Conservation (phyloP, 768 basidiomycete species). For the Tricholoma sp. region DNA sequence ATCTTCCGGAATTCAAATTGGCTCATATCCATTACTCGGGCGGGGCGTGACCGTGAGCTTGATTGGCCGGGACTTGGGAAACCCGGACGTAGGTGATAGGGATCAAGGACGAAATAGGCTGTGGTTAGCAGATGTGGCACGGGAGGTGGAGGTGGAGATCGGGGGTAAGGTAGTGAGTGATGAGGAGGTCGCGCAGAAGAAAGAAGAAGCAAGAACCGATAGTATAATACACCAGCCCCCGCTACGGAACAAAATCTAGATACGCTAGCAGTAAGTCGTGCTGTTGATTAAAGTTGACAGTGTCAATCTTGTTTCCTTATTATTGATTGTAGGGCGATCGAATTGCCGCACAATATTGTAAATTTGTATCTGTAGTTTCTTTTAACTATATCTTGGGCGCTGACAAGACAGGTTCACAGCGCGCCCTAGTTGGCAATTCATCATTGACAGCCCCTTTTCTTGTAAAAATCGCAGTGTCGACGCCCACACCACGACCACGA, state of each 20-base stretch:
- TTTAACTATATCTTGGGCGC: too few species aligned
- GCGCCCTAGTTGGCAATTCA: too few species aligned
- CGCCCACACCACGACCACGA: too few species aligned
- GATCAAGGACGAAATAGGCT: constrained; percentile 40
- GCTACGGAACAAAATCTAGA: neutral
- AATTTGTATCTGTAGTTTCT: too few species aligned
- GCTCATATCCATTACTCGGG: constrained; percentile 66
- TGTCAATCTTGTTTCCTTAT: too few species aligned
- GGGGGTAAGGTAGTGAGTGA: constrained; percentile 58
- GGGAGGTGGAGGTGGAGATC: constrained; percentile 57
- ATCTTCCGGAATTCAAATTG: constrained; percentile 73
- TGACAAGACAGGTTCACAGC: too few species aligned
- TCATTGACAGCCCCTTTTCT: too few species aligned
- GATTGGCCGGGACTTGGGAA: constrained; percentile 45
- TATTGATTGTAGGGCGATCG: too few species aligned
- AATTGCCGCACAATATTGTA: too few species aligned
- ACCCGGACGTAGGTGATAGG: constrained; percentile 25
- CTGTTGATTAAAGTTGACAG: neutral
- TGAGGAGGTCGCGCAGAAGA: constrained; percentile 55
- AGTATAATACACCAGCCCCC: neutral
- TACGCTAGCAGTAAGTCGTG: neutral
- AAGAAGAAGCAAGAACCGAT: constrained; percentile 20
- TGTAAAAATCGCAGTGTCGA: too few species aligned
- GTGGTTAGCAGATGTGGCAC: constrained; percentile 49
- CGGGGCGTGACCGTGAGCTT: constrained; percentile 69